phyloP scores from a whole-genome alignment of 768 basidiomycete genomes.

The Leccinum aurantiacum region DNA sequence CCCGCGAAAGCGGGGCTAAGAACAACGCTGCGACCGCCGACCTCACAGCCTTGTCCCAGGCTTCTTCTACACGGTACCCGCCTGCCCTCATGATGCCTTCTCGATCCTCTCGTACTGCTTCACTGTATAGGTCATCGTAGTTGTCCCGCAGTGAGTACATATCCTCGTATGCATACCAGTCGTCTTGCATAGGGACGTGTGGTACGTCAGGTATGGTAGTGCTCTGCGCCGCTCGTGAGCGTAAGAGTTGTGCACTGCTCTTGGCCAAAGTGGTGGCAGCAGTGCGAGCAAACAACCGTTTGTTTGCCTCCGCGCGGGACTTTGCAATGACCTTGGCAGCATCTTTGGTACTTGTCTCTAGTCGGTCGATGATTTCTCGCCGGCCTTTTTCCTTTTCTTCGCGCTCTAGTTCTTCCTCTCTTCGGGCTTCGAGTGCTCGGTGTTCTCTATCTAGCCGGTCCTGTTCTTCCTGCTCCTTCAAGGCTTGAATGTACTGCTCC shows the following conservation, averaged over 20 bases:
- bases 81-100: constrained; percentile 82
- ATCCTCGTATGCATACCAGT: constrained; percentile 75
- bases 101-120: constrained; percentile 71
- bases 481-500: constrained; percentile 67
- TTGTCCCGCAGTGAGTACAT: constrained; percentile 52
- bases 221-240: constrained; percentile 64
- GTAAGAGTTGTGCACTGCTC: constrained; percentile 50
- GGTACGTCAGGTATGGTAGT: constrained; percentile 74
- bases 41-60: constrained; percentile 80
- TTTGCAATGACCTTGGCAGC: constrained; percentile 70
- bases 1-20: constrained; percentile 47
- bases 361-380: constrained; percentile 74
- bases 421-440: constrained; percentile 62
- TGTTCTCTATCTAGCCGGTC: constrained; percentile 70
- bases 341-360: constrained; percentile 75
- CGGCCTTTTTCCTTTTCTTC: constrained; percentile 71
- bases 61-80: constrained; percentile 79
- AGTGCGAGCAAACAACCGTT: constrained; percentile 58
- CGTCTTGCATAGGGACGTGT: constrained; percentile 74
- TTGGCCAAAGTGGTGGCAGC: constrained; percentile 41
- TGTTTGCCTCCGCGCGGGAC: constrained; percentile 62
- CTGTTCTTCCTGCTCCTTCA: constrained; percentile 80
- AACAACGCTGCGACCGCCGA: constrained; percentile 74
- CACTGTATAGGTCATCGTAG: constrained; percentile 75
- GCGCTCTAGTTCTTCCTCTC: constrained; percentile 74